Evolutionary conservation across 2,329 filamentous ascomycete species (phyloP), one percentile per base, ranked within the genome.

Genomic region (Fusarium protoensiforme): DNA sequence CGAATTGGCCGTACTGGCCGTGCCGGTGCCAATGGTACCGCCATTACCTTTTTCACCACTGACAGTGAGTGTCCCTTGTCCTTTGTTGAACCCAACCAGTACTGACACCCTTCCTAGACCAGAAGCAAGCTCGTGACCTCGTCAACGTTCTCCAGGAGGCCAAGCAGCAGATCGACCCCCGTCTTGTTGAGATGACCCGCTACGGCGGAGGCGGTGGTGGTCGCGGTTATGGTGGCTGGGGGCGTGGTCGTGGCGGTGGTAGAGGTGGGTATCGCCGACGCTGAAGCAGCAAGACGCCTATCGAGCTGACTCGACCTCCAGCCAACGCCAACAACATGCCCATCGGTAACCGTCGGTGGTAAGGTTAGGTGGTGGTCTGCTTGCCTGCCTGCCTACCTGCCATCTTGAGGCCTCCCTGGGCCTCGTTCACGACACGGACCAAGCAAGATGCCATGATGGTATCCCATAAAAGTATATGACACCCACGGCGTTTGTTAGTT

Each of bases 11-110:
- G 96, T 87, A 98, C 96, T 79, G 96, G 96, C 80, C 94, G 96
- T 88, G 96, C 96, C 82, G 96, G 96, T 87, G 92, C 93, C 80
- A 94, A 92, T 76, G 96, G 96, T 87, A 98, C 95, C 80, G 96
- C 96, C 83, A 98, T 98, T 82, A 98, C 96, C 76, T 91, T 99
- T 81, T 99, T 99, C 87, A 98, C 96, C 84, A 96, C 96, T 93
- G 96, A 98, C 86, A 98, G 96, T 98, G 90, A 87, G 95, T 93
- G 69, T 62, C n/a, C 16, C 18, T 24, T 36, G 2, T 8, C 13
- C 56, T 43, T 53, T 53, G 18, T 4, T 48, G 20, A 3, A 14
- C 5, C 24, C 24, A n/a, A 11, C 14, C n/a, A 29, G 61, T 66
- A 56, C 85, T 87, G 80, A 88, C 81, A 72, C 43, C 7, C n/a